phyloP scores from a whole-genome alignment of 2,329 filamentous ascomycete species.

The Fusarium sp. region DNA sequence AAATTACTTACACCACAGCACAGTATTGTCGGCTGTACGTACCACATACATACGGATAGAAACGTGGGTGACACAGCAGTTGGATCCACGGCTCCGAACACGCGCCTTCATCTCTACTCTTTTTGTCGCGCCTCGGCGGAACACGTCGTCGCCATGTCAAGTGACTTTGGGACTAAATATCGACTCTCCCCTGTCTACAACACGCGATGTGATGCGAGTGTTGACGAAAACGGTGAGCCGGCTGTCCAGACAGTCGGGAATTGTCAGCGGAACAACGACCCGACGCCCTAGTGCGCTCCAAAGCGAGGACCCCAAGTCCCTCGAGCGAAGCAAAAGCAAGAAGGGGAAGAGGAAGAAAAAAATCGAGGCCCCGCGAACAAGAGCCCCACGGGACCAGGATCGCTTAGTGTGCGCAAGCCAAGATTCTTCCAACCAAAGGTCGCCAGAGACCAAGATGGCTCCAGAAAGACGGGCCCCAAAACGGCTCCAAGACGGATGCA shows the following conservation, averaged over 20 bases:
- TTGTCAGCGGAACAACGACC: constrained; percentile 22
- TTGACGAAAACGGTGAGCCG: constrained; percentile 12
- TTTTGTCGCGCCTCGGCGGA: constrained; percentile 1
- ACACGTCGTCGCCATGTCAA: not conserved
- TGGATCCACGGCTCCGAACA: constrained; percentile 13
- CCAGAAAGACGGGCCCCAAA: constrained; percentile 15
- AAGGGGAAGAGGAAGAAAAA: not conserved
- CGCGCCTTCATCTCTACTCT: constrained; percentile 6
- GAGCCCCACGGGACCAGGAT: constrained; percentile 19
- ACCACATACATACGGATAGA: not conserved
- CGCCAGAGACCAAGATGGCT: constrained; percentile 14
- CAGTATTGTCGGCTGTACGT: not conserved
- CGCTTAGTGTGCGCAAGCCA: not conserved
- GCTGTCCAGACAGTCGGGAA: constrained; percentile 29
- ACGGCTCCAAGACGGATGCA: constrained; percentile 10
- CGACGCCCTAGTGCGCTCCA: constrained; percentile 3
- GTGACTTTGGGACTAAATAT: not conserved
- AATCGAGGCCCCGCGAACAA: constrained; percentile 6
- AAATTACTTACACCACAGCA: not conserved
- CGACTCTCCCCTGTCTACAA: not conserved
- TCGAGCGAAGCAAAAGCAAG: not conserved
- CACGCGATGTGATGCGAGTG: constrained; percentile 13
- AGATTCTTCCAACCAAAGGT: constrained; percentile 6
- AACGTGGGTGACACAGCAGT: constrained; percentile 10
- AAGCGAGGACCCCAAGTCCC: constrained; percentile 5